Evolutionary conservation across 2,329 filamentous ascomycete genomes (phyloP).

Genomic region (Neurospora sp.): DNA sequence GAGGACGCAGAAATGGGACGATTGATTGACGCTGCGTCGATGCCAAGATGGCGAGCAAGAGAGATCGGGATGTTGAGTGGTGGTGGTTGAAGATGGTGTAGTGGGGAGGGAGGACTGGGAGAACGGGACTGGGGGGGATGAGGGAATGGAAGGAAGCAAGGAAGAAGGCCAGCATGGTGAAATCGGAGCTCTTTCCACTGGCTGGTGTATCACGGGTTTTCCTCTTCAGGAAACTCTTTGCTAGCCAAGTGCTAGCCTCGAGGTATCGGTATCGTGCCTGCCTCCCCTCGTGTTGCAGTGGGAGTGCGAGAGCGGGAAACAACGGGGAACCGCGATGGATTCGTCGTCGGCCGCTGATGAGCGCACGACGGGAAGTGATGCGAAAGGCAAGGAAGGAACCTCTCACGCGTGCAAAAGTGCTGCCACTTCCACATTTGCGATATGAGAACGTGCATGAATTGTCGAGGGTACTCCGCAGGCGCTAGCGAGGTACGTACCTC

Average conservation of each 20-base stretch:
- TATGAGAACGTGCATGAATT: neutral
- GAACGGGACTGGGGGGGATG: neutral
- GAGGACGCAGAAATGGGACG: neutral
- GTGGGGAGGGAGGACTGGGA: neutral
- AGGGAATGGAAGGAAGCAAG: neutral
- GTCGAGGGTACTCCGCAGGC: neutral
- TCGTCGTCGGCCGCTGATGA: neutral
- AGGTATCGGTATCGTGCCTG: neutral
- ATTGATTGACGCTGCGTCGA: neutral
- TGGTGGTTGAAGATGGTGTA: neutral
- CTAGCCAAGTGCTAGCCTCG: neutral
- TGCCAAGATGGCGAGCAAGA: neutral
- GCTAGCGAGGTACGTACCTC: neutral
- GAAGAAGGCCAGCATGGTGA: neutral
- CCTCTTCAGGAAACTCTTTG: neutral
- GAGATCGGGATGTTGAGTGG: neutral
- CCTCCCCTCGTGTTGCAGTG: neutral
- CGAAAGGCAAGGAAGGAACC: neutral
- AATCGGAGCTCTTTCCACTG: neutral
- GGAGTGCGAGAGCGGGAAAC: neutral
- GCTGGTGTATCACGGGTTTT: neutral
- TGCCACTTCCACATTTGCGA: neutral
- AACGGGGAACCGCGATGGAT: neutral
- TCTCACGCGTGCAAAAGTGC: neutral
- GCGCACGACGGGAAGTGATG: neutral